Percentiles rank a stretch among this genome's conserved stretches.
Conservation (phyloP, 2,329 filamentous ascomycete genomes). For the Fusarium sublunatum region DNA sequence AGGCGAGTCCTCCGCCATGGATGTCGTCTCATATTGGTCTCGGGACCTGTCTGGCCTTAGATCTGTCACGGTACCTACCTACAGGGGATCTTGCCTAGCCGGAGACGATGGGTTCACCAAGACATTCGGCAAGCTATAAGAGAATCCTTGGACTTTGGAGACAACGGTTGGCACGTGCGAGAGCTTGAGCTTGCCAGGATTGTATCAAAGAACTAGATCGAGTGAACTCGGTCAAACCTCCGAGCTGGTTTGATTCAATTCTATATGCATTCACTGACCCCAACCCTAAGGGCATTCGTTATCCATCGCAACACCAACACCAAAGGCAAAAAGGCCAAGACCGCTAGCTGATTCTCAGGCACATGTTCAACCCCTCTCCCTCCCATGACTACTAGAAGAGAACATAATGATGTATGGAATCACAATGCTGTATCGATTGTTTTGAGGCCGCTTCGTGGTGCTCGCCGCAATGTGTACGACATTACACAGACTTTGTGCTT, state of each 20-base stretch:
- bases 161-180: conserved; percentile 42
- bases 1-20: conserved; percentile 7
- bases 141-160: conserved; percentile 26
- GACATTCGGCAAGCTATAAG: conserved; percentile 11
- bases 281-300: not conserved
- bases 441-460: conserved; percentile 34
- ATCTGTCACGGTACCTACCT: conserved; percentile 12
- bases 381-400: conserved; percentile 12
- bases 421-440: not conserved
- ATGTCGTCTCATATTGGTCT: conserved; percentile 23
- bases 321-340: conserved; percentile 27
- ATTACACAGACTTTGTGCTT: conserved; percentile 18
- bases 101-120: not conserved
- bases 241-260: conserved; percentile 11
- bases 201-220: conserved; percentile 16
- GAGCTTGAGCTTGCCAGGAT: conserved; percentile 32
- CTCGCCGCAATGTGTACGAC: conserved; percentile 6
- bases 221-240: conserved; percentile 30
- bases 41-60: conserved; percentile 18
- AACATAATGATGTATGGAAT: conserved; percentile 32
- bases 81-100: not conserved
- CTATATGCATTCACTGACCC: conserved; percentile 8
- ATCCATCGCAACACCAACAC: conserved; percentile 6
- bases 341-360: conserved; percentile 9
- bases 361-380: conserved; percentile 25